Evolutionary conservation across 495 filamentous ascomycete genomes (phyloP), one percentile per base, ranked within the genome.

Genomic region (Opeltia flavorubescens): DNA sequence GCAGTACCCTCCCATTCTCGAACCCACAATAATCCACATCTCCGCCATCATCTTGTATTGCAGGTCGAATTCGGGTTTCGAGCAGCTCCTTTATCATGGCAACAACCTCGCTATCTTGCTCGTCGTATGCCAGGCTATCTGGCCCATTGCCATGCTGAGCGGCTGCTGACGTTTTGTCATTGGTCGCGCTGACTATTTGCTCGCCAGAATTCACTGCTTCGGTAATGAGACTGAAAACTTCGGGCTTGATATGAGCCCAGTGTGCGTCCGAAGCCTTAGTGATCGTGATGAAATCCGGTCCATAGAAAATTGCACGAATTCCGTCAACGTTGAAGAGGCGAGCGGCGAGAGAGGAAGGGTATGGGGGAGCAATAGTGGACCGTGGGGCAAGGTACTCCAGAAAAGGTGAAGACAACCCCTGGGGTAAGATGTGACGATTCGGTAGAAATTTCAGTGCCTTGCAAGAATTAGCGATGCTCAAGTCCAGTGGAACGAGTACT

Each of bases 61-160:
- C 81, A 2, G 91, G 91, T 33, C 91, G 70, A 55, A 98, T 94
- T 43, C 91, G 68, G 18, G 93, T 98, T 65, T 98, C 93, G 44
- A 98, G 66, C n/a, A 98, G 66, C 66, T 98, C 91, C 65, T 96
- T 95, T 63, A 98, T 95, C 91, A 95, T 95, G 46, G 84, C 79
- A 24, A 96, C 79, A 8, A 94, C 86, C 62, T 98, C 91, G 50
- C 79, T 82, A 56, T 98, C 91, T 40, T 87, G 79, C 55, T 89
- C 86, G 52, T 87, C 75, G 58, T 83, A 94, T 34, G 67, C 68
- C 25, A 94, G 68, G 36, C 77, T 86, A 55, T 93, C 84, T 26
- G 62, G 60, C 53, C 76, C 70, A 7, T 59, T 69, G 4, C 69
- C 69, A 38, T 72, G 72, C 48, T 82, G 74, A 0, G 74, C 74